Conservation (phyloP, 1,139 yeast species). For the Pneumocystis sp. region DNA sequence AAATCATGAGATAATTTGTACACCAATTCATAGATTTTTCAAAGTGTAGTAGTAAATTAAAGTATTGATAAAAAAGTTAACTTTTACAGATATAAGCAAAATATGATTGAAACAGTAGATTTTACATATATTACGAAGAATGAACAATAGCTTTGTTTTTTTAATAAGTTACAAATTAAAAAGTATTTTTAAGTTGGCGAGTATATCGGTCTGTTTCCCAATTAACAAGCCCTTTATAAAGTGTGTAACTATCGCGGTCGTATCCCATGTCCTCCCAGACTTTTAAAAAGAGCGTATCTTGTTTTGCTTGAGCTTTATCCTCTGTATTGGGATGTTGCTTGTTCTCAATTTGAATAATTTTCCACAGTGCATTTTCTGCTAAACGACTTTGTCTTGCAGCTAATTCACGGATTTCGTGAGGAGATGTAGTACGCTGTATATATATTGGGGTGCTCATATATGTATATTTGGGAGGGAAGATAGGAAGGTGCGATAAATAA, state of each 20-base stretch:
- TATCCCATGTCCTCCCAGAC: slow-evolving; percentile 1
- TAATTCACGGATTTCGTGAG: slow-evolving; percentile 51
- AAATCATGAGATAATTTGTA: not conserved
- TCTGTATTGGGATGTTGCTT: not conserved
- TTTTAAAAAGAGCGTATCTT: not conserved
- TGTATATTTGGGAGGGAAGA: slow-evolving; percentile 85
- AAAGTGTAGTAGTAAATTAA: not conserved
- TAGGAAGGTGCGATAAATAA: slow-evolving; percentile 36
- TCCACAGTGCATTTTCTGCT: slow-evolving; percentile 63
- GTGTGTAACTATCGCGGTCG: not conserved
- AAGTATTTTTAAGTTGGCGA: not conserved
- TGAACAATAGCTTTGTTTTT: not conserved
- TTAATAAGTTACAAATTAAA: not conserved
- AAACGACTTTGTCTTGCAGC: slow-evolving; percentile 65
- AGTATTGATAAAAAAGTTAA: not conserved
- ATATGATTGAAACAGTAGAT: not conserved
- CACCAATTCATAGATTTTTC: not conserved
- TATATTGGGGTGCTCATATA: slow-evolving; percentile 61
- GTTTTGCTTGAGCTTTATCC: not conserved
- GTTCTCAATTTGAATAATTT: slow-evolving; percentile 29
- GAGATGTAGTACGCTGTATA: slow-evolving; percentile 51
- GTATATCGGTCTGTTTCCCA: not conserved
- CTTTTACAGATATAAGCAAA: not conserved
- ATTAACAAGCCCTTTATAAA: not conserved
- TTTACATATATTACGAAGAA: not conserved